Evolutionary conservation across 1,284 basidiomycete species (phyloP).

Genomic region (Mycena citricolor): DNA sequence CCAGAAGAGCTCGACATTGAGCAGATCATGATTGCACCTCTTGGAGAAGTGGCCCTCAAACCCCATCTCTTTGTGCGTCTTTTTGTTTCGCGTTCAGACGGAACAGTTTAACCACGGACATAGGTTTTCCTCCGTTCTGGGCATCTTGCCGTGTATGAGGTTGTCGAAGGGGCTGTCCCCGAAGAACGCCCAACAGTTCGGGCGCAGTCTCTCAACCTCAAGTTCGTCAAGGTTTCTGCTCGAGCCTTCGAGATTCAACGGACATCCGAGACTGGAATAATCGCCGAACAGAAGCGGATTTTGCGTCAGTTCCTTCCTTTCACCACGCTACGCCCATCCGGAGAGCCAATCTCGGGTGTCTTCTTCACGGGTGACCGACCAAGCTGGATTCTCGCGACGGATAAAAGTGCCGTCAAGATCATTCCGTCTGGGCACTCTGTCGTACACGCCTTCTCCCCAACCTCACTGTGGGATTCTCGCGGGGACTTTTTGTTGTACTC

Average conservation of each 20-base stretch:
- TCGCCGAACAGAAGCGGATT: constrained; percentile 72
- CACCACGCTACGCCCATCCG: constrained; percentile 52
- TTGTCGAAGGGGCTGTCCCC: constrained; percentile 46
- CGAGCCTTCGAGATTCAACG: constrained; percentile 66
- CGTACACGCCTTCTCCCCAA: constrained; percentile 79
- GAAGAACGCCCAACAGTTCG: constrained; percentile 39
- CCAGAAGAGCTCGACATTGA: constrained; percentile 73
- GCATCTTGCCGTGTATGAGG: constrained; percentile 79
- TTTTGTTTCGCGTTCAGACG: no score
- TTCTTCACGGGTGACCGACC: constrained; percentile 90
- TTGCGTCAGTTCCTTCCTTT: constrained; percentile 70
- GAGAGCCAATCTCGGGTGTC: constrained; percentile 65
- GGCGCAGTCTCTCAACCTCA: constrained; percentile 59
- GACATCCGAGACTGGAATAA: constrained; percentile 56
- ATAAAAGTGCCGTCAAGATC: constrained; percentile 63
- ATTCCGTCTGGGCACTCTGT: constrained; percentile 70
- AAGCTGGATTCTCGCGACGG: constrained; percentile 78
- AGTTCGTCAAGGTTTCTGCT: constrained; percentile 75
- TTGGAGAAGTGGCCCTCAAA: constrained; percentile 63
- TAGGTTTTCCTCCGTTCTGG: constrained; percentile 83
- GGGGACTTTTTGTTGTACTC: constrained; percentile 83
- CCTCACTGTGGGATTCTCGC: constrained; percentile 77
- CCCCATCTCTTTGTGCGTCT: constrained; percentile 73
- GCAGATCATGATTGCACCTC: constrained; percentile 62
- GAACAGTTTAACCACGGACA: no score